Percentiles rank a stretch among this genome's conserved stretches.
Conservation (phyloP, 148 eudicot species). For the Cornus controversa region DNA sequence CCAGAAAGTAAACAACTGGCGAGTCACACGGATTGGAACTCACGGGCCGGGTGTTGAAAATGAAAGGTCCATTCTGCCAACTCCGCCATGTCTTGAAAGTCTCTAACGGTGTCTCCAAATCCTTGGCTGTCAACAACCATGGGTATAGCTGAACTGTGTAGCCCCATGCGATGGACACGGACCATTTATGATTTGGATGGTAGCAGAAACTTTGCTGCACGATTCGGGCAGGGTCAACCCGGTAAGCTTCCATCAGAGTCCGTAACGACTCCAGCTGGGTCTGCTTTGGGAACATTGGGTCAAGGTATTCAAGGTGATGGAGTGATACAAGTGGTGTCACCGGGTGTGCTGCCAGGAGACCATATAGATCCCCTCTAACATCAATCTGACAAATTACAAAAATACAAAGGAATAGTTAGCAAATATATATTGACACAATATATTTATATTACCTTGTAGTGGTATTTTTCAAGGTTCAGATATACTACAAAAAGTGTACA, state of each 20-base stretch:
- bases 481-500: too few species aligned
- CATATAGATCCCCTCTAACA: conserved; percentile 76
- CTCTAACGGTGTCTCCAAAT: conserved; percentile 55
- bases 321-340: conserved; percentile 75
- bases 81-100: conserved; percentile 89
- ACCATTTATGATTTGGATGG: conserved; percentile 58
- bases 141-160: conserved; percentile 81
- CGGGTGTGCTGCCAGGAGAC: conserved; percentile 87
- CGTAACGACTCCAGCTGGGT: conserved; percentile 53
- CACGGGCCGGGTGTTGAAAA: conserved; percentile 73
- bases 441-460: too few species aligned
- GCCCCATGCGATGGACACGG: conserved; percentile 89
- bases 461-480: too few species aligned
- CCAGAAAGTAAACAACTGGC: conserved; percentile 59
- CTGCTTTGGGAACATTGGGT: conserved; percentile 59
- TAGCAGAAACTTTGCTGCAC: conserved; percentile 83
- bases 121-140: conserved; percentile 41
- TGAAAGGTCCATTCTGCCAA: conserved; percentile 66
- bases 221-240: conserved; percentile 53
- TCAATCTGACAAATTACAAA: conserved; percentile 54
- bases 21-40: conserved; percentile 47
- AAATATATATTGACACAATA: neutral
- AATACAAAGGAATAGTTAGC: neutral
- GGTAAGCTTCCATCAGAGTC: conserved; percentile 48
- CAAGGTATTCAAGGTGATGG: conserved; percentile 80